A percentile compares a stretch with the other conserved stretches of the same genome.
Conservation (phyloP, 768 basidiomycete genomes). For the Amanita thiersii region DNA sequence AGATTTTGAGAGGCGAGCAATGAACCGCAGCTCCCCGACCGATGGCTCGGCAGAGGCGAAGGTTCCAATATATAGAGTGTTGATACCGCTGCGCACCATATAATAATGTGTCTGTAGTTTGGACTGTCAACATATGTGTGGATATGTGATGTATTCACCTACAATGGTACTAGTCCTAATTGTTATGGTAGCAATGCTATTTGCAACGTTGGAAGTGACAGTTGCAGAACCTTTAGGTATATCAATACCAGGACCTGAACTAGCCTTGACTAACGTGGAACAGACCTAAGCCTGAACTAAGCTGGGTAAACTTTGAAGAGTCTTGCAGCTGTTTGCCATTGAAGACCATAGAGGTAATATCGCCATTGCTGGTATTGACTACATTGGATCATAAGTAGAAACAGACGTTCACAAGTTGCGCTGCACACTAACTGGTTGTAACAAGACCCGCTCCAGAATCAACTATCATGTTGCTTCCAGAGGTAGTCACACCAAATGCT, state of each 20-base stretch:
- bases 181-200: constrained; percentile 32
- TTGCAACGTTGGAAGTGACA: constrained; percentile 29
- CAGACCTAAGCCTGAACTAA: constrained; percentile 37
- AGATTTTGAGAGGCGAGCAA: constrained; percentile 35
- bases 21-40: constrained; percentile 40
- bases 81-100: constrained; percentile 32
- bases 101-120: constrained; percentile 34
- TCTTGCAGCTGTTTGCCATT: constrained; percentile 41
- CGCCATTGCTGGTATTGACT: constrained; percentile 36
- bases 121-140: neutral
- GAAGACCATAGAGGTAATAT: constrained; percentile 37
- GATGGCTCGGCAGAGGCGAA: constrained; percentile 36
- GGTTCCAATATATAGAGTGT: constrained; percentile 39
- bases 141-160: constrained; percentile 8
- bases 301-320: constrained; percentile 34
- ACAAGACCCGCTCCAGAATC: constrained; percentile 38
- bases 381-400: neutral
- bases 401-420: neutral
- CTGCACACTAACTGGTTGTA: constrained; percentile 27
- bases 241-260: neutral
- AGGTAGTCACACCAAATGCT: constrained; percentile 37
- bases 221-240: constrained; percentile 26
- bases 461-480: constrained; percentile 29
- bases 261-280: neutral
- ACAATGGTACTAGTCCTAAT: constrained; percentile 37